Evolutionary conservation across 1,139 yeast genomes (phyloP).

Genomic region (Hyphopichia wangnamkhiaoensis): DNA sequence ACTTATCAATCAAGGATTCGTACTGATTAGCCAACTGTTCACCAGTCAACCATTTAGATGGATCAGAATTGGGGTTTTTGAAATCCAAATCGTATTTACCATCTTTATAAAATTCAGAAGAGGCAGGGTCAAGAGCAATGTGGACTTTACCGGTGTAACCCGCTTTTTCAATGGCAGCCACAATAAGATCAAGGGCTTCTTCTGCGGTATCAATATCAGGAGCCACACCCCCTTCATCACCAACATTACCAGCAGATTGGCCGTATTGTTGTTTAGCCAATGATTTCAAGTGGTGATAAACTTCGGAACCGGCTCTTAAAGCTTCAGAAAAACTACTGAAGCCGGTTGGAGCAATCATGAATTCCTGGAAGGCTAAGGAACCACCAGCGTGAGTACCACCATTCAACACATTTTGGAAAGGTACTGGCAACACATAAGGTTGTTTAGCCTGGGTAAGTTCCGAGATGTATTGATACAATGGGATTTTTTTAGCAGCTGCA

Average conservation of each 20-base stretch:
- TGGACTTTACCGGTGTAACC: conserved; percentile 84
- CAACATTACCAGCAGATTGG: conserved; percentile 91
- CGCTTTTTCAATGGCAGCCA: conserved; percentile 77
- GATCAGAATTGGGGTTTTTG: conserved; percentile 86
- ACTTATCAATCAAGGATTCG: conserved; percentile 67
- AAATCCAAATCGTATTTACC: conserved; percentile 92
- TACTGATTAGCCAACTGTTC: conserved; percentile 76
- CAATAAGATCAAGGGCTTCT: conserved; percentile 88
- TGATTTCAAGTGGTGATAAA: conserved; percentile 84
- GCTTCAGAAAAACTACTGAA: conserved; percentile 84
- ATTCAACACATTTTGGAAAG: conserved; percentile 91
- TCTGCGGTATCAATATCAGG: conserved; percentile 85
- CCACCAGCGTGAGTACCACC: conserved; percentile 99
- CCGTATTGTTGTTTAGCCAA: conserved; percentile 87
- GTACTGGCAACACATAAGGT: conserved; percentile 83
- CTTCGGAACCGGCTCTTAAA: conserved; percentile 87
- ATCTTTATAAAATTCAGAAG: conserved; percentile 89
- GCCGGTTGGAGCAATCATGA: conserved; percentile 89
- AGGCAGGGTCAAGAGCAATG: conserved; percentile 87
- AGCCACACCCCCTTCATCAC: conserved; percentile 98
- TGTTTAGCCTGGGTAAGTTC: conserved; percentile 59
- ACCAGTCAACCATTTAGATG: conserved; percentile 81
- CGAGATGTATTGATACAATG: conserved; percentile 78
- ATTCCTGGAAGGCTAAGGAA: conserved; percentile 91
- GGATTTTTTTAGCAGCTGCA: conserved; percentile 80